Base-by-base conservation (phyloP, 139 green algal species). In the Volvox reticuliferus region DNA sequence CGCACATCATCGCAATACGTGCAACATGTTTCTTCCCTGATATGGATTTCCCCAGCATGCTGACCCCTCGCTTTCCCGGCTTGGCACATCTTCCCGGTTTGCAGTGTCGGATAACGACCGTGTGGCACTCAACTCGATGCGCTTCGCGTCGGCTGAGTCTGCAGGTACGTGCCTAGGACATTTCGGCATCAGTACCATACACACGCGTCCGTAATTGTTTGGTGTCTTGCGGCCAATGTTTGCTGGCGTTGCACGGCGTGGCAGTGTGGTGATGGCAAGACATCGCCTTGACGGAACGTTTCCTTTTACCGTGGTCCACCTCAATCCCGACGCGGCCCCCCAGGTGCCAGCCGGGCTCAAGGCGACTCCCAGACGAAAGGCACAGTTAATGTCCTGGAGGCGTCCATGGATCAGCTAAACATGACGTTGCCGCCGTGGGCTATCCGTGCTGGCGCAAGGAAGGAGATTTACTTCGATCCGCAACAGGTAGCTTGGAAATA, bases 401-500 rank as follows among this genome's bases (percentile, higher is more conserved):
- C 92, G 14, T 88, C 37, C 26, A 92, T 95, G 77, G 92, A 96
- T 91, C 94, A 98, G 94, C 93, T 98, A 22, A 96, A 94, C 79
- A 92, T 97, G 67, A 93, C 94, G n/a, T 94, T 99, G 87, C 96
- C 97, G 26, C 92, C 96, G 14, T 99, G 96, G 96, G 96, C 95
- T 32, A 93, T 98, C 20, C 92, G 98, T 0, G 97, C 97, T 21
- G 97, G 98, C 0, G 96, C 98, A 2, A 87, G 98, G 0, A 93
- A 98, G 67, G 96, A 89, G 20, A 98, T 99, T 90, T 99, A 97
- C 92, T 96, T 98, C 82, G 96, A 99, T 65, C 97, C 98, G 17
- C 28, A 80, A 0, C 93, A 98, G 71, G 95, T 97, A 20, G 16
- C 21, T 73, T 9, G 65, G 5, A 9, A 9, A 9, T 55, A 55